Evolutionary conservation across 768 basidiomycete genomes (phyloP).

Genomic region (Xanthoconium stramineum): DNA sequence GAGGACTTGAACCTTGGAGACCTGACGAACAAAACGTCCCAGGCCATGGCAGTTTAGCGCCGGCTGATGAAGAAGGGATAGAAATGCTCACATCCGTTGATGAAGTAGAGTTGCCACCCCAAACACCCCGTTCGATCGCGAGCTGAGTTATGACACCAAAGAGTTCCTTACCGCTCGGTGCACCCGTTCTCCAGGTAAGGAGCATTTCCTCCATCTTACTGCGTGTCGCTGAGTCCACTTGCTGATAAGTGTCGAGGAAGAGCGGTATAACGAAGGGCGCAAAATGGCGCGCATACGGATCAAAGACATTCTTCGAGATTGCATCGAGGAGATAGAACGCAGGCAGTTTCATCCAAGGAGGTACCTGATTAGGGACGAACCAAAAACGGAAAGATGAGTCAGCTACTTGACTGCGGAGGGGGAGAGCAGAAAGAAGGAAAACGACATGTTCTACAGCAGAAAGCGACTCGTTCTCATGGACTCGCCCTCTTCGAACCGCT

Average conservation of each 20-base stretch:
- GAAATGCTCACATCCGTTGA: constrained; percentile 37
- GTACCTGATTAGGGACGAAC: constrained; percentile 56
- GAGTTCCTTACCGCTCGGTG: constrained; percentile 74
- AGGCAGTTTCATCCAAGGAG: constrained; percentile 87
- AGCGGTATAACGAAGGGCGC: constrained; percentile 75
- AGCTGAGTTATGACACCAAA: constrained; percentile 81
- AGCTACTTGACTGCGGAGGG: constrained; percentile 40
- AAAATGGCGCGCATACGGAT: constrained; percentile 88
- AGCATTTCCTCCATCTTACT: constrained; percentile 99
- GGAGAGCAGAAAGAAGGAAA: constrained; percentile 32
- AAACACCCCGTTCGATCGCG: constrained; percentile 81
- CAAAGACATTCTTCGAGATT: constrained; percentile 93
- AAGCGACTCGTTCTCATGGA: constrained; percentile 35
- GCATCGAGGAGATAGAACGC: constrained; percentile 95
- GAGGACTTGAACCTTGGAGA: constrained; percentile 76
- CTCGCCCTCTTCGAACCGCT: constrained; percentile 35
- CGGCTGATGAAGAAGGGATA: neutral
- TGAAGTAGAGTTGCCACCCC: constrained; percentile 54
- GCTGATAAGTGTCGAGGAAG: constrained; percentile 84
- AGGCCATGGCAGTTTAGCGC: constrained; percentile 5
- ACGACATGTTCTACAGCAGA: constrained; percentile 18
- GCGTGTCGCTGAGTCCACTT: constrained; percentile 80
- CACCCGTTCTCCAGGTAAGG: constrained; percentile 88
- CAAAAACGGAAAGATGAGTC: constrained; percentile 55
- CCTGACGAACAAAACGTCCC: constrained; percentile 33